Base-by-base conservation (phyloP, 2,329 filamentous ascomycete genomes). In the Coniochaeta sp. region DNA sequence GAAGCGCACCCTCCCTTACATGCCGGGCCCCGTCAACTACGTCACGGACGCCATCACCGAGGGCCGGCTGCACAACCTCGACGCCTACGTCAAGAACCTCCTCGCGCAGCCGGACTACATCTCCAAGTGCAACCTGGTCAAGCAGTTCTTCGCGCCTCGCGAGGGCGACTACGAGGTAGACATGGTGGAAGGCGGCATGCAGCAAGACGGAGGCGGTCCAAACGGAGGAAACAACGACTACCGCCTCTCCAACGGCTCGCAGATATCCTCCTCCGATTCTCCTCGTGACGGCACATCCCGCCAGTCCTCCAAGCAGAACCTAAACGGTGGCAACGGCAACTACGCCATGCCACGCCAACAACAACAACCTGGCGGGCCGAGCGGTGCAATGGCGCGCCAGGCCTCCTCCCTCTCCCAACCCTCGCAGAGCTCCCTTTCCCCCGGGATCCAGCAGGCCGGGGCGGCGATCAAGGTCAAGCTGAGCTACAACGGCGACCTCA, bases 21-120 rank as follows among this genome's bases (percentile, higher is more conserved):
- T 99, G 94, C 94, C 94, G 9, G 94, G 94, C 6, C 94, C 94
- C 3, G 92, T 99, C 55, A 95, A 91, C 58, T 96, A 95, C 69
- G 92, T 97, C 52, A 99, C 92, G n/a, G 92, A 97, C 65, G 89
- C 89, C 31, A 96, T 99, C 61, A 96, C 91, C 16, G 91, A 96
- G 64, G 91, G 91, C 26, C 84, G 94, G 58, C 83, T 94, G 53
- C 89, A 94, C 66, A 96, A 95, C 65, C 74, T 99, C 32, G 91
- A 99, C 63, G 89, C 92, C 50, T 99, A 99, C 63, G 90, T 99
- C 60, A 95, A 95, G 71, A 92, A 94, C 61, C 77, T 99, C 20
- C 75, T 99, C 8, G 79, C 81, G 31, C 86, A 97, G 67, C 89
- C 90, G 3, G 73, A 81, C 0, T 90, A 96, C 65, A 96, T 99